Evolutionary conservation across 2,329 filamentous ascomycete species (phyloP).

Genomic region (Exophiala calicioides): DNA sequence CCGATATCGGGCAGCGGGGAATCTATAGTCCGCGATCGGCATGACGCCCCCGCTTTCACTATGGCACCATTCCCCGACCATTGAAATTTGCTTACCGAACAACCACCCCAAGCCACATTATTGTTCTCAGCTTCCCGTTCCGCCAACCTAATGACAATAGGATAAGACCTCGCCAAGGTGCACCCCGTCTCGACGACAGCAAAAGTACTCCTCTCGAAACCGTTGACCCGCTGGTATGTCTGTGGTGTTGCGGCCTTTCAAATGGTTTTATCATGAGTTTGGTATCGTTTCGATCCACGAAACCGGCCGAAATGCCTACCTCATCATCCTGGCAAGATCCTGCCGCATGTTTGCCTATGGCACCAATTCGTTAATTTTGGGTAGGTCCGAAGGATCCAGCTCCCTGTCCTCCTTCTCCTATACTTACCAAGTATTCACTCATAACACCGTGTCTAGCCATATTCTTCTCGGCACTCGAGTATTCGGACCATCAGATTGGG

Average conservation of each 20-base stretch:
- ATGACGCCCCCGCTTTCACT: no score
- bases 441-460: constrained; percentile 46
- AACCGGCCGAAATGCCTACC: constrained; percentile 31
- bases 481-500: constrained; percentile 57
- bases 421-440: background rate
- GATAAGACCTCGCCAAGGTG: no score
- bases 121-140: no score
- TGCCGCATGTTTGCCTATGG: constrained; percentile 35
- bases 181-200: no score
- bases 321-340: constrained; percentile 31
- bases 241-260: constrained; percentile 11
- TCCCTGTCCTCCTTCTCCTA: background rate
- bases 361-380: constrained; percentile 31
- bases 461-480: constrained; percentile 54
- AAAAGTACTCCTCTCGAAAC: no score
- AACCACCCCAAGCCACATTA: no score
- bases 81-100: no score
- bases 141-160: no score
- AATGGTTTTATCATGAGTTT: constrained; percentile 34
- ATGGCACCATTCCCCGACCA: no score
- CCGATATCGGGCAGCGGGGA: no score
- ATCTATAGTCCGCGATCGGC: no score
- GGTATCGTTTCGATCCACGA: constrained; percentile 29
- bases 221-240: constrained; percentile 16
- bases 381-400: constrained; percentile 17